Evolutionary conservation across 2,329 filamentous ascomycete genomes (phyloP).

Genomic region (Bipolaris cookei): DNA sequence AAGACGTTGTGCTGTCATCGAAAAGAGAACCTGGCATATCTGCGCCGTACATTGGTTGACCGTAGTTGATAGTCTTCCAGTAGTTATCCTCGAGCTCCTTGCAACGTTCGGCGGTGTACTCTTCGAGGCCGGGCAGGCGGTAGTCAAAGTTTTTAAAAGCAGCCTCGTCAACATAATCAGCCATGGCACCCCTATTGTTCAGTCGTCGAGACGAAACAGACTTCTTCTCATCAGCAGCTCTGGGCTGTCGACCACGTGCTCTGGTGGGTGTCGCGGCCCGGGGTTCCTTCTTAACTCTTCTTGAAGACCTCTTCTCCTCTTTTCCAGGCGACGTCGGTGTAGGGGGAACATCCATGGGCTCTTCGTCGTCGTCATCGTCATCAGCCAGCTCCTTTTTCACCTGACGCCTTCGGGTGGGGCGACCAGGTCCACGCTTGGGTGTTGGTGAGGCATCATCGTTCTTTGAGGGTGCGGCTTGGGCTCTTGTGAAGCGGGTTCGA

Average conservation of each 20-base stretch:
- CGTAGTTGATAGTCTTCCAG: constrained; percentile 97
- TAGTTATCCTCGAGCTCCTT: constrained; percentile 93
- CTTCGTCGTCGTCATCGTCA: constrained; percentile 45
- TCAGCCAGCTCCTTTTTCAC: constrained; percentile 31
- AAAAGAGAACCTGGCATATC: constrained; percentile 97
- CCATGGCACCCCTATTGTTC: constrained; percentile 79
- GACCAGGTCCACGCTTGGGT: constrained; percentile 57
- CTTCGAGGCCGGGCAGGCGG: constrained; percentile 78
- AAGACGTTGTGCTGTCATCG: constrained; percentile 78
- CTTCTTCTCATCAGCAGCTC: constrained; percentile 53
- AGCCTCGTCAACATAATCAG: constrained; percentile 83
- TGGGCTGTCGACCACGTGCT: constrained; percentile 59
- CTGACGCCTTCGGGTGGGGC: constrained; percentile 49
- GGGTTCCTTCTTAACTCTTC: constrained; percentile 46
- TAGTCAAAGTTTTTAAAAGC: constrained; percentile 93
- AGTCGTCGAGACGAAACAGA: constrained; percentile 88
- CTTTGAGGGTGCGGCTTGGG: constrained; percentile 35
- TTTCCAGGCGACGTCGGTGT: constrained; percentile 54
- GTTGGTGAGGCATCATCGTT: constrained; percentile 47
- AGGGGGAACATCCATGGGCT: constrained; percentile 46
- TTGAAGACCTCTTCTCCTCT: constrained; percentile 47
- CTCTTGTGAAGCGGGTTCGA: constrained; percentile 44
- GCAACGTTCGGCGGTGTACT: constrained; percentile 89
- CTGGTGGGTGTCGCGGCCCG: constrained; percentile 60
- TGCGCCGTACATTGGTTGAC: constrained; percentile 91